Evolutionary conservation across 305 asterid genomes (phyloP).

Genomic region (Lippia alba): DNA sequence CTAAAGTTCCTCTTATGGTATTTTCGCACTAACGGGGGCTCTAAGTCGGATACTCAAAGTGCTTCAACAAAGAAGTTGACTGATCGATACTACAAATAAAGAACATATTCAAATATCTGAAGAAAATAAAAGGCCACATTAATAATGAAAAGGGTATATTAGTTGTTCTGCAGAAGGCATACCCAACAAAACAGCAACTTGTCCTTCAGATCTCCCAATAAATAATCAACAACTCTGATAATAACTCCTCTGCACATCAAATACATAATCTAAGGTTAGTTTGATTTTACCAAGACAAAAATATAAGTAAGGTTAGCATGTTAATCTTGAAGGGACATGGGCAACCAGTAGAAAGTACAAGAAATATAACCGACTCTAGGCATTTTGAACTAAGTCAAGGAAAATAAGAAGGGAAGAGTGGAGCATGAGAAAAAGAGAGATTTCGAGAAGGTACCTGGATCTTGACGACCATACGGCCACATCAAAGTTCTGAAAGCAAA

Average conservation of each 20-base stretch:
- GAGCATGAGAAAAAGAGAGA: neutral
- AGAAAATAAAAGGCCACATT: constrained; percentile 8
- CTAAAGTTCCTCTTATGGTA: constrained; percentile 16
- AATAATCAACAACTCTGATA: constrained; percentile 67
- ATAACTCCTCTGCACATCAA: constrained; percentile 60
- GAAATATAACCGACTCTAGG: neutral
- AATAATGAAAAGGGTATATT: constrained; percentile 5
- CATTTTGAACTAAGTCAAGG: neutral
- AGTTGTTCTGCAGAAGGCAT: constrained; percentile 34
- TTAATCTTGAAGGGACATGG: constrained; percentile 12
- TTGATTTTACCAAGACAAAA: no score
- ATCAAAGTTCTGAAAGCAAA: constrained; percentile 80
- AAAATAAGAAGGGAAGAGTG: neutral
- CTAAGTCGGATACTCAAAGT: constrained; percentile 24
- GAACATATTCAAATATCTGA: constrained; percentile 14
- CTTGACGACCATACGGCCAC: constrained; percentile 94
- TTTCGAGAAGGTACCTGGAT: constrained; percentile 54
- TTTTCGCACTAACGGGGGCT: neutral
- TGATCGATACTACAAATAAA: constrained; percentile 7
- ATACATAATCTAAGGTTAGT: constrained; percentile 25
- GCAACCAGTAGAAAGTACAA: constrained; percentile 3
- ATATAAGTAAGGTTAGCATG: constrained; percentile 21
- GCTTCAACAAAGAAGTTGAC: constrained; percentile 25
- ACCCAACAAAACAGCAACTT: constrained; percentile 90
- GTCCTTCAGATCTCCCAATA: constrained; percentile 66